Evolutionary conservation across 1,284 basidiomycete genomes (phyloP), one percentile per base, ranked within the genome.

Genomic region (Exsudoporus floridanus): DNA sequence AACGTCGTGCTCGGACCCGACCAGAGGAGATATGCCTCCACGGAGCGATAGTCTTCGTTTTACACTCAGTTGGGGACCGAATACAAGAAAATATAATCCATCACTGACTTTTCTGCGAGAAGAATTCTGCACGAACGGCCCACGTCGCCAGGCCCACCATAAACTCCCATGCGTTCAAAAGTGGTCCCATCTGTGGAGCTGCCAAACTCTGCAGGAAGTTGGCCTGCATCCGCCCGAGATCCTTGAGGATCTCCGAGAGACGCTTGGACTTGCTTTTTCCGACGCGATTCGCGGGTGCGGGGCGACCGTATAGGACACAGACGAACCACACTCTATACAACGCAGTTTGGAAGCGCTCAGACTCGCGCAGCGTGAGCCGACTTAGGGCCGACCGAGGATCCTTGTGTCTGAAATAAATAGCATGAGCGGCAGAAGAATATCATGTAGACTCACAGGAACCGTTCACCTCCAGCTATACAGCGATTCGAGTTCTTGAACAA

Each of bases 391-490:
- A 67, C 25, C 55, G 53, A 13, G 66, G 63, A 45, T 74, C 71
- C 49, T 74, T 74, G 51, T 64, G 37, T 42, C 73, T 59, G 43
- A 14, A 38, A 36, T 13, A 9, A 7, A 37, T 30, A 8, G 21
- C 33, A 38, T 64, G 45, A 53, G 50, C 18, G 6, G 14, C 10
- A 27, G 21, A n/a, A 25, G 7, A 27, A 46, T 13, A 5, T 25
- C 41, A 8, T 1, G 31, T 12, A 27, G 35, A 41, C 38, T 52
- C 23, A 25, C 19, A 6, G 18, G 27, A 36, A 30, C n/a, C 7
- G 21, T 35, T 44, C 54, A 74, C 75, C 70, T 72, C 54, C 65
- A 58, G 49, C 74, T 76, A 49, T 71, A 76, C 6, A 73, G 42
- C 3, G 63, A 58, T 49, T 74, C 73, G 3, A 75, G 40, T 7